Base-by-base conservation (phyloP, 768 basidiomycete species). In the Kwoniella europaea region DNA sequence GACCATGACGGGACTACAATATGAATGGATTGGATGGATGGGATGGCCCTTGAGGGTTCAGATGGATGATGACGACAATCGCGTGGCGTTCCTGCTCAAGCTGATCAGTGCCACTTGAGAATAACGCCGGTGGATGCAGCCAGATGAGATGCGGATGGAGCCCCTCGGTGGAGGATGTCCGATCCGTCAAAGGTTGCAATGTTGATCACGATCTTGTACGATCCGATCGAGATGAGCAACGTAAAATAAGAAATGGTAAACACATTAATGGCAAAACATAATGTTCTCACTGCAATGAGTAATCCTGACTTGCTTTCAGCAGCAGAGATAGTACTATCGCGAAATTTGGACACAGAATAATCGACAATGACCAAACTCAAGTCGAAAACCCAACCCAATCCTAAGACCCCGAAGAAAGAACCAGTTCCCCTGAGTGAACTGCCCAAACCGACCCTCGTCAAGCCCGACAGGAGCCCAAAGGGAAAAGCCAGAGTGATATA, bases 401-500 rank as follows among this genome's bases (percentile, higher is more conserved):
- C 59, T 1, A 61, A 61, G 41, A 22, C 35, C 18, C 42, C 59
- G 4, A 59, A 59, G 57, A 59, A 59, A 61, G 59, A 46, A 43
- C 12, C 46, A 4, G 42, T 61, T 2, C 59, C 59, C 20, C 4
- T 61, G n/a, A 61, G 22, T 61, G 20, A 22, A 42, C 22, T 61
- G 7, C 35, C 42, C 43, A 61, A 61, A 61, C 59, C 59, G n/a
- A 27, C 20, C 1, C 10, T 61, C 15, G 29, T 35, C 15, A 61
- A 44, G 15, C 22, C 35, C 13, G 16, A 18, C 16, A 65, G 42
- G 43, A 24, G 29, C 27, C 56, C 16, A 0, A 50, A 54, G 50
- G 29, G 50, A 12, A 44, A 58, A 13, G 64, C 70, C 13, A 71
- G 81, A 57, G 82, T 83, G 1, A 50, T 85, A 29, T 83, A 83